phyloP scores from a whole-genome alignment of 345 rosid genomes.

The Heritiera fomes region DNA sequence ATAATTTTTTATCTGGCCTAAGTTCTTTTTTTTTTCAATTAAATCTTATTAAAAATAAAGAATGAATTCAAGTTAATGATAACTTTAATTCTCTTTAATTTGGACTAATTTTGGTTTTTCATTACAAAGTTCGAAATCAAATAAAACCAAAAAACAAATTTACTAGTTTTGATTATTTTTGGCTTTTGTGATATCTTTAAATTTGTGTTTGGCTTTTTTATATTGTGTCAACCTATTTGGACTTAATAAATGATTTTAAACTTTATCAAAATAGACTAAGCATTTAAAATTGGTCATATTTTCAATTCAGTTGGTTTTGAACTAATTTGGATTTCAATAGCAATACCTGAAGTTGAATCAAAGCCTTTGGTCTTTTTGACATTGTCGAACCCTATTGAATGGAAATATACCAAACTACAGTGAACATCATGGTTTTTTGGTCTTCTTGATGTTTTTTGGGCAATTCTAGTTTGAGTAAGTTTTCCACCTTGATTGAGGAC shows the following conservation, averaged over 20 bases:
- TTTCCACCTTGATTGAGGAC: constrained; percentile 1
- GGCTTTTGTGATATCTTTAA: neutral
- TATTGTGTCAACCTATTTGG: neutral
- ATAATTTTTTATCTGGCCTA: too few species aligned
- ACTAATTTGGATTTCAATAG: neutral
- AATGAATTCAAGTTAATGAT: neutral
- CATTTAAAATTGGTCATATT: too few species aligned
- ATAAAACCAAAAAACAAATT: neutral
- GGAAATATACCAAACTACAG: neutral
- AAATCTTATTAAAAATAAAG: neutral
- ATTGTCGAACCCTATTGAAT: neutral
- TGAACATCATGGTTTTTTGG: neutral
- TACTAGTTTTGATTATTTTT: neutral
- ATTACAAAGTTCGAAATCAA: neutral
- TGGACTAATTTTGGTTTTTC: neutral
- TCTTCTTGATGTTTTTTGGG: neutral
- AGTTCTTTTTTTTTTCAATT: too few species aligned
- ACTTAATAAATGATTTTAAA: neutral
- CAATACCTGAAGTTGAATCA: neutral
- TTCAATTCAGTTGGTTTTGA: neutral
- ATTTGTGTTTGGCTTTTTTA: too few species aligned
- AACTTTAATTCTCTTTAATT: neutral
- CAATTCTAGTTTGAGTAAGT: neutral
- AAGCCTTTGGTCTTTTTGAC: neutral
- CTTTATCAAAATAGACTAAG: neutral